Evolutionary conservation across 768 basidiomycete genomes (phyloP).

Genomic region (Tylopilus balloui): DNA sequence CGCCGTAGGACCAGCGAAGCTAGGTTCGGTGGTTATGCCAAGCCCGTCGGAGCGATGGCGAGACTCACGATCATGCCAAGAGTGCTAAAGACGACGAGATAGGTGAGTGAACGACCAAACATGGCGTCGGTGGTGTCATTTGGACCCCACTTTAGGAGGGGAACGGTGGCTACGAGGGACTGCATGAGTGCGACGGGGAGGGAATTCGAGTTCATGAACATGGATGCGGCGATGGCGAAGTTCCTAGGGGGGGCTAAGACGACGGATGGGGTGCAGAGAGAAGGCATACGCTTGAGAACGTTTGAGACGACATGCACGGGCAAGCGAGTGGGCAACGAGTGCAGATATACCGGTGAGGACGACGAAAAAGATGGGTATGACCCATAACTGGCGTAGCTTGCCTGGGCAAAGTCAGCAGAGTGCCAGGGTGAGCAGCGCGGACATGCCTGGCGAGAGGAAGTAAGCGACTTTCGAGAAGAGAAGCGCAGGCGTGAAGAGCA

Average conservation of each 20-base stretch:
- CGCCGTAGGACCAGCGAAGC: conserved; percentile 93
- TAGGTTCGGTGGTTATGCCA: conserved; percentile 27
- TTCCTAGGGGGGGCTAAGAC: conserved; percentile 39
- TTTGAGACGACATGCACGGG: conserved; percentile 60
- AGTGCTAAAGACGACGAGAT: conserved; percentile 89
- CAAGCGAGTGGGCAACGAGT: conserved; percentile 57
- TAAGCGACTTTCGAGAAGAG: conserved; percentile 96
- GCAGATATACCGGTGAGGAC: conserved; percentile 73
- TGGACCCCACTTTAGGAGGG: conserved; percentile 72
- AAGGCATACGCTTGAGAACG: conserved; percentile 66
- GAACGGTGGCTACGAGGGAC: conserved; percentile 78
- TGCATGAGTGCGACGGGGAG: conserved; percentile 95
- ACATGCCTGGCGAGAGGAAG: conserved; percentile 71
- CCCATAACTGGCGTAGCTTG: conserved; percentile 78
- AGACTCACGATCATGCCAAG: conserved; percentile 87
- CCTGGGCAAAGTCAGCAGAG: conserved; percentile 33
- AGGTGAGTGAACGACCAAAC: conserved; percentile 87
- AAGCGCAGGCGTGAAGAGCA: conserved; percentile 83
- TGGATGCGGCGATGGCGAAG: conserved; percentile 76
- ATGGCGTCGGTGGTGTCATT: conserved; percentile 84
- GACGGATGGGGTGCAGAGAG: not conserved
- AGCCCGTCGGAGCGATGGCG: not conserved
- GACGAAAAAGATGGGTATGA: conserved; percentile 82
- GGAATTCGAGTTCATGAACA: conserved; percentile 94
- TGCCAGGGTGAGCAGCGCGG: not conserved